A percentile compares a stretch with the other conserved stretches of the same genome.
These are phyloP conservation scores for Stachybotrys chlorohalonatus DNA, from an alignment of 2,329 filamentous ascomycete genomes.

Conservation along the genomic window DNA sequence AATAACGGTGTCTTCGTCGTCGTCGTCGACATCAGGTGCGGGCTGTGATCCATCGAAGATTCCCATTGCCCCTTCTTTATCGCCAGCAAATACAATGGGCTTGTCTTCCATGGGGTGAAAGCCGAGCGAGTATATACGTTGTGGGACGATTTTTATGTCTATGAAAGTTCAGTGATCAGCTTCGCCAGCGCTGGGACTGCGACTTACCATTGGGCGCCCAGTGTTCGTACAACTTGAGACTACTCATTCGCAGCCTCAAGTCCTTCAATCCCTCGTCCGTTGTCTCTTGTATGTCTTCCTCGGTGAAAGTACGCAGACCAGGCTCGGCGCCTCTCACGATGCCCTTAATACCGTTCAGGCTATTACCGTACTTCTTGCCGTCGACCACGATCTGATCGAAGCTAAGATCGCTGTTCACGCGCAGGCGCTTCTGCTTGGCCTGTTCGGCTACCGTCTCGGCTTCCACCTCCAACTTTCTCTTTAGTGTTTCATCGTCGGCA, in stretches of 20 bases:
- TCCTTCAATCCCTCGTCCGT: conserved; percentile 66
- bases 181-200: background rate
- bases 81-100: conserved; percentile 82
- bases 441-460: conserved; percentile 29
- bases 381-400: conserved; percentile 72
- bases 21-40: conserved; percentile 47
- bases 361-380: conserved; percentile 65
- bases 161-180: background rate
- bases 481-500: conserved; percentile 35
- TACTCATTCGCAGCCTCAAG: conserved; percentile 67
- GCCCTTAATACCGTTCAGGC: conserved; percentile 52
- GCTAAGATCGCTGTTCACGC: conserved; percentile 50
- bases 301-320: conserved; percentile 74
- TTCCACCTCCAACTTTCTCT: conserved; percentile 44
- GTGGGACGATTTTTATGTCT: conserved; percentile 88
- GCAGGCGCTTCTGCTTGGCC: conserved; percentile 47
- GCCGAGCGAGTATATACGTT: conserved; percentile 75
- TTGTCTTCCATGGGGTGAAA: conserved; percentile 86
- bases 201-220: conserved; percentile 68
- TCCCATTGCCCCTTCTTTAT: conserved; percentile 86
- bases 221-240: conserved; percentile 69
- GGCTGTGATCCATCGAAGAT: conserved; percentile 82
- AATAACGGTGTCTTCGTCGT: conserved; percentile 58
- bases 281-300: conserved; percentile 74
- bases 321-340: conserved; percentile 62